phyloP scores from a whole-genome alignment of 2,329 filamentous ascomycete species.

The Alternaria arborescens region DNA sequence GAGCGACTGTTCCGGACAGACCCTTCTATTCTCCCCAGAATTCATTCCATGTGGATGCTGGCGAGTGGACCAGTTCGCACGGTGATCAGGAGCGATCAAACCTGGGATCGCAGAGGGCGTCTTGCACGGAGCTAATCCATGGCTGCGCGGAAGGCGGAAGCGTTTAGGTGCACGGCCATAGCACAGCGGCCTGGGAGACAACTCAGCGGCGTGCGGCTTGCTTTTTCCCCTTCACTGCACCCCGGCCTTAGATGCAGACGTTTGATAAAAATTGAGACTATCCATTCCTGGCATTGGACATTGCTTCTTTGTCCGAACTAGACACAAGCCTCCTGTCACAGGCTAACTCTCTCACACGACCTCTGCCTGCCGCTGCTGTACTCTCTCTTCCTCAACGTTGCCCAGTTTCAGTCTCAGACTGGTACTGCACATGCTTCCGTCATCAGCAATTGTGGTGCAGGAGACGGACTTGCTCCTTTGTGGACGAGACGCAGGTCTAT shows the following conservation, averaged over 20 bases:
- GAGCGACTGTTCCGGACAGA: slow-evolving; percentile 27
- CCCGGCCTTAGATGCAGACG: slow-evolving; percentile 37
- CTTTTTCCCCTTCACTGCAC: slow-evolving; percentile 41
- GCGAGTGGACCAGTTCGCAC: slow-evolving; percentile 32
- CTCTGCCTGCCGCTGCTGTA: slow-evolving; percentile 45
- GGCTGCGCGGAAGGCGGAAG: slow-evolving; percentile 47
- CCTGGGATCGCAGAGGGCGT: slow-evolving; percentile 31
- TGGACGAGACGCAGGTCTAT: slow-evolving; percentile 35
- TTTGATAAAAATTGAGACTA: slow-evolving; percentile 42
- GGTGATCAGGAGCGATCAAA: slow-evolving; percentile 23
- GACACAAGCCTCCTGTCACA: slow-evolving; percentile 41
- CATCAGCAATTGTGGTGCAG: slow-evolving; percentile 40
- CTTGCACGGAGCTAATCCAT: slow-evolving; percentile 32
- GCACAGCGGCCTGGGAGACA: slow-evolving; percentile 30
- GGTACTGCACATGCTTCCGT: slow-evolving; percentile 40
- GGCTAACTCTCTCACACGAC: slow-evolving; percentile 41
- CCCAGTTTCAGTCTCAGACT: slow-evolving; percentile 49
- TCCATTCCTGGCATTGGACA: slow-evolving; percentile 41
- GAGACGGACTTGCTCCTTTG: slow-evolving; percentile 34
- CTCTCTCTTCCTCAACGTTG: slow-evolving; percentile 38
- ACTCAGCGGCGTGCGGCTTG: slow-evolving; percentile 34
- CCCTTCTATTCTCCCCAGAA: slow-evolving; percentile 26
- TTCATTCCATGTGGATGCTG: slow-evolving; percentile 21
- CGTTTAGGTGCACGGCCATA: slow-evolving; percentile 41
- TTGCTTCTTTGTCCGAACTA: slow-evolving; percentile 38